Base-by-base conservation (phyloP, 1,139 yeast species). In the Yamadazyma siamensis region DNA sequence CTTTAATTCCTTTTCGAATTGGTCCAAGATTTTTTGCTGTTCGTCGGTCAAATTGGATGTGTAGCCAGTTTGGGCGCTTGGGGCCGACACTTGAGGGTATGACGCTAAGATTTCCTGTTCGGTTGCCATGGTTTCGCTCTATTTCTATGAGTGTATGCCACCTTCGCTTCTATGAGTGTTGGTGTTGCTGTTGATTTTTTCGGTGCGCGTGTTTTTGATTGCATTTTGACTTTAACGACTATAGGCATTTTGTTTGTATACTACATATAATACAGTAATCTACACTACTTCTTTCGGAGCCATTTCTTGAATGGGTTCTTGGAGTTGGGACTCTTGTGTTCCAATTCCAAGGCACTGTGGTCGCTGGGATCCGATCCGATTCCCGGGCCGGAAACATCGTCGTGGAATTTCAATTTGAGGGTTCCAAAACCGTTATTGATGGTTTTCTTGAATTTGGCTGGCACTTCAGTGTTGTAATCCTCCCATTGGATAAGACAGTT, bases 31-130 rank as follows among this genome's bases (percentile, higher is more conserved):
- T 25, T 65, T 60, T 52, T 73, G 66, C 59, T 91, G 96, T 30
- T 76, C 79, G 6, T 71, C 72, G 13, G 87, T 80, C 40, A 88
- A 65, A 53, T 75, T 79, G 21, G 96, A 95, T 20, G 95, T 87
- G 59, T 77, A 80, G 5, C 98, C 98, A 13, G 87, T 70, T 39
- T 59, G 68, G 7, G 58, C 60, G 20, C 78, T 67, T 15, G 80
- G 75, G 10, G 86, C 81, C 32, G 77, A 65, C 13, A 59, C 61
- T 52, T 83, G 89, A 21, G 95, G 95, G 54, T 72, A 85, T 6
- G 83, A 75, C 11, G 66, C 66, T 31, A 59, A 51, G 21, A 58
- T 36, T 40, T 58, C 65, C 37, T 52, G 47, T 44, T 55, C 60
- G 12, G 32, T 25, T 11, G 35, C 34, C 39, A 35, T 35, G 12